Base-by-base conservation (phyloP, 345 rosid genomes). In the Alliaria petiolata region DNA sequence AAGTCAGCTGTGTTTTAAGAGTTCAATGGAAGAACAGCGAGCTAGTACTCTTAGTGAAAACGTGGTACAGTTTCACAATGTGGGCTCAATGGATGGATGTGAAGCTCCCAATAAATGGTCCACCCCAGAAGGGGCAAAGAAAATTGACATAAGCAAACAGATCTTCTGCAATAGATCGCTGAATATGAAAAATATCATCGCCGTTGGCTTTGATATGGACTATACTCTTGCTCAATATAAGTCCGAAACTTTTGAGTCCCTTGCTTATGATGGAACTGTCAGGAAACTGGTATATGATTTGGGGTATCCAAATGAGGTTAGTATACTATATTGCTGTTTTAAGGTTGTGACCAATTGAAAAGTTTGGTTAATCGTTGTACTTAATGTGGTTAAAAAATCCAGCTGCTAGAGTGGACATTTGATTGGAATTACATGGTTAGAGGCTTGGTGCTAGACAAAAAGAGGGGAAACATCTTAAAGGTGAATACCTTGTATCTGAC, bases 201-300 rank as follows among this genome's bases (percentile, higher is more conserved):
- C 99, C 14, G 89, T 95, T 42, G 99, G 99, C 40, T 91, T 95
- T 80, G 98, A 95, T 79, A 95, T 95, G 99, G 99, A 95, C 78
- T 95, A 95, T 78, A 95, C 99, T 17, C 81, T 91, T 80, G 99
- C 99, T 22, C 99, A 95, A 68, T 95, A 95, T 83, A 95, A 85
- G 69, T 86, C 97, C 33, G 99, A 89, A 65, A 91, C 99, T 50
- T 95, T 95, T 56, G 99, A 95, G 78, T 77, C 97, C 52, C 99
- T 95, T 78, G 93, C 96, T 2, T 95, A 91, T 70, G 85, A 82
- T 65, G 97, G 99, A 81, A 95, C 99, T 17, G 77, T 91, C 69
- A 82, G 67, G 74, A 95, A 95, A 78, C 70, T 95, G 85, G 99
- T 95, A 4, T 68, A 87, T 80, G 85, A 89, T 80, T 84, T 95